Base-by-base conservation (phyloP, 176 grass and related monocot species). In the Juncus effusus region DNA sequence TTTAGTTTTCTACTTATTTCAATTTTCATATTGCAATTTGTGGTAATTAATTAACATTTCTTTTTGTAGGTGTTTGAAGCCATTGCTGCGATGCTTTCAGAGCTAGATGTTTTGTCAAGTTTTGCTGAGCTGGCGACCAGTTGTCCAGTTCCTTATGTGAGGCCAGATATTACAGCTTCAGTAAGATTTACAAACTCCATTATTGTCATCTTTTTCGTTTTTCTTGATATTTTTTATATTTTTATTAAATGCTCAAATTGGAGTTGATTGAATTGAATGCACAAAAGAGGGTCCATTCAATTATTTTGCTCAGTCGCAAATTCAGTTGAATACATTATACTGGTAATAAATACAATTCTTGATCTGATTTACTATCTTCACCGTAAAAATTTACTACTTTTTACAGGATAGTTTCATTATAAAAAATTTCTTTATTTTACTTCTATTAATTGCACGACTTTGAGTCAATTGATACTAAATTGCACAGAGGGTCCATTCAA, bases 81-180 rank as follows among this genome's bases (percentile, higher is more conserved):
- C 77, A 75, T 96, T 79, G 74, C 92, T 64, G 80, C 37, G 2
- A 53, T 88, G 64, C 78, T 96, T 36, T 88, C 92, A 3, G 87
- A 96, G 80, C 65, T 96, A 54, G 92, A 96, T 74, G 92, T 96
- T 81, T 83, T 96, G 54, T 76, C 80, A 80, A 91, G 92, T 83
- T 96, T 96, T 86, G 84, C 92, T 77, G 85, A 91, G 65, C 77
- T 96, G 58, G 92, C 87, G 77, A 77, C 71, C 49, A 91, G 82
- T 82, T 88, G 82, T 67, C 82, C 87, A 76, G 69, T 91, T 72
- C 87, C 87, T 62, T 96, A 96, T 80, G 77, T 96, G 63, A 86
- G 92, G 77, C 87, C 92, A 84, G 79, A 88, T 19, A 80, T 96
- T 54, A 96, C 87, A 64, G 38, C 82, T 54, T 96, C 84, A 3